Percentiles rank a stretch among this genome's conserved stretches.
Conservation (phyloP, 2,329 filamentous ascomycete species). For the Aspergillus tamarii region DNA sequence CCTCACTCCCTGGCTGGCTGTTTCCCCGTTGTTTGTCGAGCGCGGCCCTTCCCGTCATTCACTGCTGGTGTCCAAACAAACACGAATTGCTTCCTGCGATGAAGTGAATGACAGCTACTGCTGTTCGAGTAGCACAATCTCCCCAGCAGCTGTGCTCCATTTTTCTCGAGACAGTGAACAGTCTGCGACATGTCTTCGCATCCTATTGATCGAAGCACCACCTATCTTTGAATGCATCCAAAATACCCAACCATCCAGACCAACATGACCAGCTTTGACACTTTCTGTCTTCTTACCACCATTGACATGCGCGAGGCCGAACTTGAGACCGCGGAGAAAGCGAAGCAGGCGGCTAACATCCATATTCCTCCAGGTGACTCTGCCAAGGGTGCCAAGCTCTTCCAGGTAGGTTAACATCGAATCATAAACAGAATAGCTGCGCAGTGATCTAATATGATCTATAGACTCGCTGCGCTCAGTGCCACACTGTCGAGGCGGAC, state of each 20-base stretch:
- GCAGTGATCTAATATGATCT: conserved; percentile 14
- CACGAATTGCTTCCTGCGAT: background rate
- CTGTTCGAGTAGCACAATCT: background rate
- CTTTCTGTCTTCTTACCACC: conserved; percentile 25
- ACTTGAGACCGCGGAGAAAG: conserved; percentile 22
- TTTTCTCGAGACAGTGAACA: background rate
- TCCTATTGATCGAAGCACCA: conserved; percentile 5
- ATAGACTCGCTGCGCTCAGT: conserved; percentile 91
- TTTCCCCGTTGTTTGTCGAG: conserved; percentile 4
- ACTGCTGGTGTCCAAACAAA: background rate
- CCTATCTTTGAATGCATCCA: background rate
- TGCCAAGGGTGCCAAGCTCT: conserved; percentile 97
- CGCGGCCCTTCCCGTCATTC: conserved; percentile 7
- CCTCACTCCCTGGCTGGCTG: background rate
- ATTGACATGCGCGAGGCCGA: conserved; percentile 30
- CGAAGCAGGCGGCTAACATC: conserved; percentile 32
- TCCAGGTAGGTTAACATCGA: conserved; percentile 66
- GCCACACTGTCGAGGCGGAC: conserved; percentile 89
- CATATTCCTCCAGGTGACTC: conserved; percentile 68
- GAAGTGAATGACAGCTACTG: background rate
- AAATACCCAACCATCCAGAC: background rate
- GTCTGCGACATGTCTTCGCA: background rate
- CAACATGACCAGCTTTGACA: conserved; percentile 32
- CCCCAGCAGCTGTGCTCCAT: background rate
- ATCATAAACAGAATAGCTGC: background rate